phyloP scores from a whole-genome alignment of 495 filamentous ascomycete genomes.

The Physcia stellaris region DNA sequence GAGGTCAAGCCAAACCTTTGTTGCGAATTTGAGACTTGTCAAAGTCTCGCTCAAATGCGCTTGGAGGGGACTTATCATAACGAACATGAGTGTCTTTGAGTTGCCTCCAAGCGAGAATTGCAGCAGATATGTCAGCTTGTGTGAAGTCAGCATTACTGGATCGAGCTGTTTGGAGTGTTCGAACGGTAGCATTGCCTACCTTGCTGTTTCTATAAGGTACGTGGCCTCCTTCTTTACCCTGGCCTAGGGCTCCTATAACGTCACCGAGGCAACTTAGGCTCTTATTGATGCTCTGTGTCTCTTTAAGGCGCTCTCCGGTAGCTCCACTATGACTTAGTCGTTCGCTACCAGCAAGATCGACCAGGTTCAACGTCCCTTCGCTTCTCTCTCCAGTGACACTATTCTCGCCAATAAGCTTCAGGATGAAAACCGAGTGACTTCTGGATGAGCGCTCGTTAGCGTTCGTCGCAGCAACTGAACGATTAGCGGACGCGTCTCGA shows the following conservation, averaged over 20 bases:
- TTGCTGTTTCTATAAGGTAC: slow-evolving; percentile 94
- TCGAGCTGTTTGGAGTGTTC: not conserved
- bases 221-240: slow-evolving; percentile 72
- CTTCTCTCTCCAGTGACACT: slow-evolving; percentile 67
- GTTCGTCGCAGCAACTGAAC: slow-evolving; percentile 88
- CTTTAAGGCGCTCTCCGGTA: slow-evolving; percentile 73
- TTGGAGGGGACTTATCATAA: slow-evolving; percentile 90
- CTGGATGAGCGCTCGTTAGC: slow-evolving; percentile 90
- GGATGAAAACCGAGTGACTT: slow-evolving; percentile 92
- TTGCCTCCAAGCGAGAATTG: slow-evolving; percentile 93
- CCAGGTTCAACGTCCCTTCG: slow-evolving; percentile 89
- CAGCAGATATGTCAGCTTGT: slow-evolving; percentile 79
- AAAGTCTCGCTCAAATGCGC: slow-evolving; percentile 86
- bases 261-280: slow-evolving; percentile 85
- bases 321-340: slow-evolving; percentile 72
- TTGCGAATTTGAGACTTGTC: slow-evolving; percentile 91
- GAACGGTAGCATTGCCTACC: slow-evolving; percentile 26
- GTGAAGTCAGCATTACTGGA: not conserved
- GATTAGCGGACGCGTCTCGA: slow-evolving; percentile 62
- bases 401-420: slow-evolving; percentile 75
- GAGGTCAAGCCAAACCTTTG: slow-evolving; percentile 44
- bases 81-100: slow-evolving; percentile 96
- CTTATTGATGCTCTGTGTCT: slow-evolving; percentile 96
- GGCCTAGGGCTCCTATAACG: slow-evolving; percentile 81
- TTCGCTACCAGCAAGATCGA: slow-evolving; percentile 90